Conservation (phyloP, 331 rosid species). For the Rhamnella rubrinervis region DNA sequence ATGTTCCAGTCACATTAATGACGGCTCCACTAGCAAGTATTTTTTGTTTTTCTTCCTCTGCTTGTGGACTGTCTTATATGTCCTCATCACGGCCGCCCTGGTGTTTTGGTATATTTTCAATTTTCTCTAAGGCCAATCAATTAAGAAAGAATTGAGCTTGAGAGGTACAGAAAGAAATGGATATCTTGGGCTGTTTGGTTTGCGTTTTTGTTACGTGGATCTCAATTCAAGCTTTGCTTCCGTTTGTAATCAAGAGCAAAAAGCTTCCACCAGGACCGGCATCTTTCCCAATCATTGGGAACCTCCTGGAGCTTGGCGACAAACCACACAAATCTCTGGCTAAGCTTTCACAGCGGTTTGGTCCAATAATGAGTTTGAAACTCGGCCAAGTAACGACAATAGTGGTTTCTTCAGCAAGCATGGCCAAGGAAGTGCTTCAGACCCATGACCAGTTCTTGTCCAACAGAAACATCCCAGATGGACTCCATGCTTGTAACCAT, state of each 20-base stretch:
- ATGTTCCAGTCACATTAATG: too few species aligned
- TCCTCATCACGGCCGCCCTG: too few species aligned
- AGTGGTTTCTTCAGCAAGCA: conserved; percentile 39
- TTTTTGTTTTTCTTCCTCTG: too few species aligned
- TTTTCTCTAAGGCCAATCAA: too few species aligned
- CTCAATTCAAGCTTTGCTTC: conserved; percentile 9
- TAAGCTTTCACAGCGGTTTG: conserved; percentile 32
- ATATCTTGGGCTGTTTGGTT: conserved; percentile 1
- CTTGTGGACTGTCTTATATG: too few species aligned
- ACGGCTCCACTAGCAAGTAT: too few species aligned
- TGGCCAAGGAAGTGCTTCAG: conserved; percentile 39
- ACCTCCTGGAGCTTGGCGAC: conserved; percentile 33
- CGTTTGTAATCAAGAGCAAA: neutral
- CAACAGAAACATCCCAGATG: conserved; percentile 36
- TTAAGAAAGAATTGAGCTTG: neutral
- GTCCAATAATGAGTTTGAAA: conserved; percentile 30
- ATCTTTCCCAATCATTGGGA: conserved; percentile 40
- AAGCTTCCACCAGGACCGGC: conserved; percentile 59
- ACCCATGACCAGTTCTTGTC: conserved; percentile 40
- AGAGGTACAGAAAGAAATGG: neutral
- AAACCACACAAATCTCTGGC: conserved; percentile 48
- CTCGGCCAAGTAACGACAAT: conserved; percentile 35
- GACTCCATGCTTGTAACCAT: conserved; percentile 20
- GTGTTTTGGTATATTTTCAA: too few species aligned
- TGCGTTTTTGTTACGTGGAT: neutral